These are phyloP conservation scores for Tieghemostelium lacteum DNA, from an alignment of 78 protist genomes.

Conservation along the genomic window DNA sequence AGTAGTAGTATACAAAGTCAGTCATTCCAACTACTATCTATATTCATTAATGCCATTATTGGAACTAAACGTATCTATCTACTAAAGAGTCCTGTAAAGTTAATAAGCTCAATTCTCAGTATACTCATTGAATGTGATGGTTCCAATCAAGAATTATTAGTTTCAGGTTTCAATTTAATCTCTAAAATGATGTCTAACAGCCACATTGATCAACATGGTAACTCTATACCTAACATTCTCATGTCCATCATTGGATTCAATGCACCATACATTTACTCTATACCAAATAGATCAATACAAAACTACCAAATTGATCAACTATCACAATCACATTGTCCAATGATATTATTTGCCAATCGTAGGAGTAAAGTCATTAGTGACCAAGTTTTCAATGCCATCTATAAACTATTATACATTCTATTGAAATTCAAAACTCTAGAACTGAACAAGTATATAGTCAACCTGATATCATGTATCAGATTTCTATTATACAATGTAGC, in stretches of 20 bases:
- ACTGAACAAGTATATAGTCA: conserved; percentile 2
- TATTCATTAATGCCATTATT: neutral
- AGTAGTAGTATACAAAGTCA: neutral
- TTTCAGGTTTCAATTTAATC: conserved; percentile 5
- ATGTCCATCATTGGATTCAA: conserved; percentile 1
- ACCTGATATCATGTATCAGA: conserved; percentile 38
- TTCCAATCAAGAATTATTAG: neutral
- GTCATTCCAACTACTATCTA: neutral
- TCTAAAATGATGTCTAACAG: conserved; percentile 11
- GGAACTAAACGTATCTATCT: conserved; percentile 30
- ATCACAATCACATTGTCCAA: conserved; percentile 6
- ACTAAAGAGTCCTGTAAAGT: conserved; percentile 10
- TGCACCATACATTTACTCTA: conserved; percentile 45
- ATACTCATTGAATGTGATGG: neutral
- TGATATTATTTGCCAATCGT: conserved; percentile 6
- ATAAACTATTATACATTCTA: conserved; percentile 15
- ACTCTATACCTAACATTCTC: conserved; percentile 18
- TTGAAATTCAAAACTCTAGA: conserved; percentile 5
- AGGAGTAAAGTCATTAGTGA: neutral
- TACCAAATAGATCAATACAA: neutral
- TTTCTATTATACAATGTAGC: neutral
- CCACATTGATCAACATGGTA: conserved; percentile 18
- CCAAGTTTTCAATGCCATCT: conserved; percentile 8
- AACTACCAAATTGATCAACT: neutral
- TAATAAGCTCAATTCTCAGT: neutral